A percentile compares a stretch with the other conserved stretches of the same genome.
Evolutionary conservation across 108 stramenopile species (phyloP).

Genomic region (Schizochytrium sp.): DNA sequence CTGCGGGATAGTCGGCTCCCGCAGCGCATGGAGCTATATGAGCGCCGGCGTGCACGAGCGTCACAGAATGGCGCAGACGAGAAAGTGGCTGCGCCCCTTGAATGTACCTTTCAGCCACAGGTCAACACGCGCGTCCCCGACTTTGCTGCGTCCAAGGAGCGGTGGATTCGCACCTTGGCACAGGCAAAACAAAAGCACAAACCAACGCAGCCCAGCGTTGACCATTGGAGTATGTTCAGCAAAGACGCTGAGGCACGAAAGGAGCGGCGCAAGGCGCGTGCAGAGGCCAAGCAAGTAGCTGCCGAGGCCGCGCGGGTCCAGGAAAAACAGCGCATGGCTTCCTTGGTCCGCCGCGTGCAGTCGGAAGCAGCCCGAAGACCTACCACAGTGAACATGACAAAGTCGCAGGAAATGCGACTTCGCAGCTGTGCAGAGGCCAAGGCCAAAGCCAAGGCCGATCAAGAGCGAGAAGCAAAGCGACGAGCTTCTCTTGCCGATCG

Average conservation of each 20-base stretch:
- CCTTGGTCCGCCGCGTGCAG: neutral
- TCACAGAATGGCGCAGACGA: too few relatives aligned
- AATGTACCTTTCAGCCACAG: neutral
- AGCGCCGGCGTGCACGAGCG: neutral
- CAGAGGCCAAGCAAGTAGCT: neutral
- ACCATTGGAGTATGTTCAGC: neutral
- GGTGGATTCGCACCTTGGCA: neutral
- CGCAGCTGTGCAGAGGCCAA: neutral
- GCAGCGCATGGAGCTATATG: neutral
- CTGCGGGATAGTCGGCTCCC: neutral
- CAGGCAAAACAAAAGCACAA: neutral
- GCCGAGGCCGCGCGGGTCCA: neutral
- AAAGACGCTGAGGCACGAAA: neutral
- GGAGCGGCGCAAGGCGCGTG: neutral
- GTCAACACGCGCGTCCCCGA: slow-evolving; percentile 4
- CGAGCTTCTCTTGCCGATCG: neutral
- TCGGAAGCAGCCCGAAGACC: neutral
- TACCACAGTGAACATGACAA: neutral
- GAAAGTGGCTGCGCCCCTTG: too few relatives aligned
- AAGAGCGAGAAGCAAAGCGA: neutral
- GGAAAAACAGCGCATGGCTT: neutral
- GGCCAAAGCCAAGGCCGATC: neutral
- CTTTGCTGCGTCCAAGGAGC: neutral
- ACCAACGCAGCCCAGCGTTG: neutral
- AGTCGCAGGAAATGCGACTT: neutral